Evolutionary conservation across 108 stramenopile genomes (phyloP).

Genomic region (Cyclotella cryptica): DNA sequence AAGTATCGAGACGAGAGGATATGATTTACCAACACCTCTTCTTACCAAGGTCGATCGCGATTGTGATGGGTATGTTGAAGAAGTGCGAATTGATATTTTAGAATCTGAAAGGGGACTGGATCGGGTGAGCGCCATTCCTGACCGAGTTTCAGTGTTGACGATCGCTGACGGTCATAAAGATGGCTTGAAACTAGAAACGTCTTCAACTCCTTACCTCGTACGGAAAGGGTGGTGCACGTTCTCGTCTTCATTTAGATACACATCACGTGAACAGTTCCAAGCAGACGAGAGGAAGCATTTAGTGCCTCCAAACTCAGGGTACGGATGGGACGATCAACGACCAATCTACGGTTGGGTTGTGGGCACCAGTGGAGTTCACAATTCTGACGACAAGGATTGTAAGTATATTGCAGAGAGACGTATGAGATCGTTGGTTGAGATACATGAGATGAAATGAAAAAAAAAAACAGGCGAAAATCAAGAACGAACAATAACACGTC

Average conservation of each 20-base stretch:
- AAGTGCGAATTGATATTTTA: conserved; percentile 58
- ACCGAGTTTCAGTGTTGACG: conserved; percentile 31
- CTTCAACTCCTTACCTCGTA: conserved; percentile 11
- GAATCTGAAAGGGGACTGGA: conserved; percentile 59
- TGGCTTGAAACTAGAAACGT: background rate
- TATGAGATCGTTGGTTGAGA: conserved; percentile 34
- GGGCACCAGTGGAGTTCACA: conserved; percentile 27
- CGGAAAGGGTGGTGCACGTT: conserved; percentile 73
- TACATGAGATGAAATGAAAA: background rate
- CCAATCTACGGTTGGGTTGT: conserved; percentile 77
- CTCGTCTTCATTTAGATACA: conserved; percentile 50
- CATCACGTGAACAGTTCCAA: conserved; percentile 50
- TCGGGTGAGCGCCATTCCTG: conserved; percentile 57
- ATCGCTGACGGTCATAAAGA: background rate
- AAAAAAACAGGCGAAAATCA: background rate
- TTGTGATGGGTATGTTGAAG: conserved; percentile 6
- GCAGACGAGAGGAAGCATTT: conserved; percentile 64
- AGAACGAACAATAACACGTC: background rate
- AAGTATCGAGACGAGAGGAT: conserved; percentile 75
- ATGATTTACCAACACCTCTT: conserved; percentile 67
- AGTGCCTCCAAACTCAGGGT: conserved; percentile 60
- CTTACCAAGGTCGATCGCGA: conserved; percentile 24
- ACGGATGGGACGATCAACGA: conserved; percentile 74
- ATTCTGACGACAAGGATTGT: background rate
- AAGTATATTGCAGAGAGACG: background rate